Base-by-base conservation (phyloP, 1,139 yeast genomes). In the Pichia sp. region DNA sequence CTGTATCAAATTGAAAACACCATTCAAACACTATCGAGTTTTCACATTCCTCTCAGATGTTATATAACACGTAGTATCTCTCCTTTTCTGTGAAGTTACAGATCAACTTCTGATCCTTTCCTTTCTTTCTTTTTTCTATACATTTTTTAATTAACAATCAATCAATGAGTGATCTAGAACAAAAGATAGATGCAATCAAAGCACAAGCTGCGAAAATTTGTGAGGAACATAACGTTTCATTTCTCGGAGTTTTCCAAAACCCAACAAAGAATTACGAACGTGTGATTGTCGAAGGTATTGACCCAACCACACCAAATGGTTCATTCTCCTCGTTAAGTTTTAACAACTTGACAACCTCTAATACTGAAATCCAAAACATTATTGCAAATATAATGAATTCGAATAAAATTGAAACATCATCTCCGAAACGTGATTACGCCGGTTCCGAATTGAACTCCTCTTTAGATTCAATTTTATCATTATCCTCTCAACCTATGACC, bases 231-330 rank as follows among this genome's bases (percentile, higher is more conserved):
- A 33, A 43, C 27, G 20, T 50, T 30, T 34, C 49, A 12, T 50
- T 50, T 18, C 40, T 48, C 15, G 53, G 53, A 3, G 42, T 50
- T 30, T 50, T 50, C 19, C 53, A 50, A 38, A 50, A 48, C 33
- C 14, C 43, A 1, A 18, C 28, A 18, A 30, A 30, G 15, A 19
- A 40, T n/a, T 50, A 38, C 38, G 53, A 50, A 40, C 34, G 38
- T 14, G 32, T 45, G 7, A 34, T 50, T 9, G 40, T 44, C 3
- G 50, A 45, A 31, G 50, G 52, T 10, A 36, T 48, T 17, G 50
- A 48, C 8, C 15, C 18, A 11, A 33, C 33, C n/a, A 39, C 51
- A 8, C 50, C 50, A 4, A 46, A 46, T 39, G 46, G 42, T 8
- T 39, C 50, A 2, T 50, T 45, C 28, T 28, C 40, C 10, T 30